These are phyloP conservation scores for Ophidiomyces ophidiicola DNA, from an alignment of 2,329 filamentous ascomycete species.

Conservation along the genomic window DNA sequence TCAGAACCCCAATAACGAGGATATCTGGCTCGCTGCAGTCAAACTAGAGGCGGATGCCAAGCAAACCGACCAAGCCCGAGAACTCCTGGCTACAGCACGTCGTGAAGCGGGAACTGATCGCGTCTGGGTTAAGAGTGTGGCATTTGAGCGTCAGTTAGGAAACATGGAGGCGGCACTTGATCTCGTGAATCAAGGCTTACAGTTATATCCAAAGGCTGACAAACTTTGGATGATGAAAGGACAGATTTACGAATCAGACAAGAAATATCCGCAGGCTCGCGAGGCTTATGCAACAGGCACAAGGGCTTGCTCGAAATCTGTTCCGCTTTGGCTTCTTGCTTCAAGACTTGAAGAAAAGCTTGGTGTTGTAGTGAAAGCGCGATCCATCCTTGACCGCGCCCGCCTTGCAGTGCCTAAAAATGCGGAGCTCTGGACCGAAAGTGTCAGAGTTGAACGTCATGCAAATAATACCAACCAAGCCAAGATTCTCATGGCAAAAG, in stretches of 20 bases:
- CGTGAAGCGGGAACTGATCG: slow-evolving; percentile 86
- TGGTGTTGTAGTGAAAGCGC: slow-evolving; percentile 77
- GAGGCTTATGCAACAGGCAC: slow-evolving; percentile 84
- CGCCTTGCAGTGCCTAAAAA: slow-evolving; percentile 77
- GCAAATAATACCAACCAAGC: slow-evolving; percentile 67
- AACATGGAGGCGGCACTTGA: slow-evolving; percentile 72
- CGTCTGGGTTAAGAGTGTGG: slow-evolving; percentile 92
- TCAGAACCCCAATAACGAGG: slow-evolving; percentile 91
- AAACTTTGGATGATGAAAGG: slow-evolving; percentile 99
- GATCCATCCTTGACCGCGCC: slow-evolving; percentile 84
- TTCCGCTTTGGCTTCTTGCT: slow-evolving; percentile 81
- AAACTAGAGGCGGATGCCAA: slow-evolving; percentile 88
- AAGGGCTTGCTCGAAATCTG: slow-evolving; percentile 69
- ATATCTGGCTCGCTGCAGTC: slow-evolving; percentile 93
- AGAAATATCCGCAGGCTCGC: slow-evolving; percentile 68
- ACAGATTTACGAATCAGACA: slow-evolving; percentile 81
- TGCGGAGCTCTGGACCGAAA: slow-evolving; percentile 78
- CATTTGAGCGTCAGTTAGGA: slow-evolving; percentile 76
- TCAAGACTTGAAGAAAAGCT: slow-evolving; percentile 74
- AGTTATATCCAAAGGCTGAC: slow-evolving; percentile 69
- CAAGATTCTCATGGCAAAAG: slow-evolving; percentile 83
- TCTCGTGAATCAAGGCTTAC: slow-evolving; percentile 73
- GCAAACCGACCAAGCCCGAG: slow-evolving; percentile 67
- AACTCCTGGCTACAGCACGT: slow-evolving; percentile 69
- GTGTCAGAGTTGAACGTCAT: slow-evolving; percentile 81